Conservation (phyloP, 768 basidiomycete genomes). For the Amanita muscaria region DNA sequence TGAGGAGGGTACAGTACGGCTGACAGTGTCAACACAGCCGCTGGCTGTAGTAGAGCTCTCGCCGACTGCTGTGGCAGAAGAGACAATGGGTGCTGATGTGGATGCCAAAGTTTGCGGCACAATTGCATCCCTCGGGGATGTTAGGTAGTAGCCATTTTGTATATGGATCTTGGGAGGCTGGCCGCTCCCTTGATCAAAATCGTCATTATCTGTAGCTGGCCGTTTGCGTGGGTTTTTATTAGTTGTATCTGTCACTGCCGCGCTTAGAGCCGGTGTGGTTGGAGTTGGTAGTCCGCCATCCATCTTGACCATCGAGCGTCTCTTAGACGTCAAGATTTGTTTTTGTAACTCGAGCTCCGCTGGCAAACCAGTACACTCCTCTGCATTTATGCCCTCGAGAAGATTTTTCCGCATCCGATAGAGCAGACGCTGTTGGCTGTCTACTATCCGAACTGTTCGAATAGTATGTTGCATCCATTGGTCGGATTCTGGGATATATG, state of each 20-base stretch:
- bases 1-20: constrained; percentile 5
- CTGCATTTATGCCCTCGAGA: constrained; percentile 46
- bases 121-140: constrained; percentile 9
- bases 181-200: neutral
- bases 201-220: constrained; percentile 12
- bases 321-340: constrained; percentile 11
- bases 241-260: constrained; percentile 16
- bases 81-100: constrained; percentile 4
- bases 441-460: constrained; percentile 48
- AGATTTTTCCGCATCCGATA: constrained; percentile 54
- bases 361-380: constrained; percentile 45
- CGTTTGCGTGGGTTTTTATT: constrained; percentile 18
- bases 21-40: neutral
- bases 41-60: neutral
- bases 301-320: constrained; percentile 9
- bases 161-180: constrained; percentile 21
- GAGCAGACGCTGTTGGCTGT: constrained; percentile 50
- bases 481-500: constrained; percentile 41
- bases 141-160: constrained; percentile 24
- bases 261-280: constrained; percentile 8
- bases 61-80: neutral
- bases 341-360: constrained; percentile 47
- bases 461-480: constrained; percentile 66
- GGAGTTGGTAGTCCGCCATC: constrained; percentile 10
- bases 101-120: constrained; percentile 7